These are phyloP conservation scores for Trametes cingulata DNA, from an alignment of 768 basidiomycete genomes.

Conservation along the genomic window DNA sequence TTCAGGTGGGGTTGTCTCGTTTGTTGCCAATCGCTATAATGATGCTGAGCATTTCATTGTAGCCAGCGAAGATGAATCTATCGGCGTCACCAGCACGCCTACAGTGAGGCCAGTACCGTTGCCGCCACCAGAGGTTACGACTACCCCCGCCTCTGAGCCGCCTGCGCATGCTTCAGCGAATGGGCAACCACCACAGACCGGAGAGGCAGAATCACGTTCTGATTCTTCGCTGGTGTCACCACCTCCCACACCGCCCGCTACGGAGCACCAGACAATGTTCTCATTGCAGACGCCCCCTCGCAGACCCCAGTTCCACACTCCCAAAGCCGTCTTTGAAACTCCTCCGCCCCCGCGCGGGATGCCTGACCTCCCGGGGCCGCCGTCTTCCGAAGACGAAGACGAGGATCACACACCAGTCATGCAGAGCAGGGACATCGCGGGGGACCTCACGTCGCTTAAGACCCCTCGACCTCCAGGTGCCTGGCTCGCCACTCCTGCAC, in stretches of 20 bases:
- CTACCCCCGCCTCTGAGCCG: constrained; percentile 1
- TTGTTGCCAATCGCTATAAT: background rate
- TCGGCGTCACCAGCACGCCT: constrained; percentile 24
- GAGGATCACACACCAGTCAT: constrained; percentile 33
- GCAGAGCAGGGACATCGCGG: constrained; percentile 20
- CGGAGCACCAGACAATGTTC: constrained; percentile 9
- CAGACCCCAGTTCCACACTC: constrained; percentile 39
- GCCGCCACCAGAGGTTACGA: constrained; percentile 18
- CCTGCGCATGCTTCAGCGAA: background rate
- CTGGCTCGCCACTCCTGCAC: constrained; percentile 44
- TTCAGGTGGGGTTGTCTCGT: constrained; percentile 10
- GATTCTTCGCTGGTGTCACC: constrained; percentile 33
- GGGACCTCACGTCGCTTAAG: constrained; percentile 39
- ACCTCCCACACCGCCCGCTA: constrained; percentile 35
- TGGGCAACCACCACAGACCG: background rate
- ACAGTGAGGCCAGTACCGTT: constrained; percentile 23
- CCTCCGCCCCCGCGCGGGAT: constrained; percentile 63
- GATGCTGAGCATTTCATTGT: background rate
- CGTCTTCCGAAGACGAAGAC: constrained; percentile 53
- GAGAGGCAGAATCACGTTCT: background rate
- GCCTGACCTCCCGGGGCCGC: constrained; percentile 68
- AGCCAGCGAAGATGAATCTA: constrained; percentile 44
- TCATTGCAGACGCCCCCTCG: constrained; percentile 51
- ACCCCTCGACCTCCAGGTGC: constrained; percentile 50
- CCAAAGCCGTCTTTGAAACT: constrained; percentile 54